Conservation (phyloP, 805 yeast genomes). For the Metschnikowia borealis region DNA sequence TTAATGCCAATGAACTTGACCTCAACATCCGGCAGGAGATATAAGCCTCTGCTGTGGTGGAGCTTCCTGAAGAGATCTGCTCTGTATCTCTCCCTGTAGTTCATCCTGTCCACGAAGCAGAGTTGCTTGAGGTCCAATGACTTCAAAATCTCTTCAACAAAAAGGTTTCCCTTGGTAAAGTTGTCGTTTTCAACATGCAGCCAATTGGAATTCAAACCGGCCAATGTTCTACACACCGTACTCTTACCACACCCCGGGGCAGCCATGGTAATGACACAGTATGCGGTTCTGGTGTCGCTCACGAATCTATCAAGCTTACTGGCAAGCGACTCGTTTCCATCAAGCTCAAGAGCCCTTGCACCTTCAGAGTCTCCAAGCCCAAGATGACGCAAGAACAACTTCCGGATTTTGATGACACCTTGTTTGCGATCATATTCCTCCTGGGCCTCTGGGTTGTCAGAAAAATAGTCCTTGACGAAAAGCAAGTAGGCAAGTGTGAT, state of each 20-base stretch:
- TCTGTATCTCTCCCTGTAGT: slow-evolving; percentile 69
- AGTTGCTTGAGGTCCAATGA: slow-evolving; percentile 35
- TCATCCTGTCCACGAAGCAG: slow-evolving; percentile 79
- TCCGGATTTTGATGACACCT: slow-evolving; percentile 73
- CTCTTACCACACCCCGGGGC: slow-evolving; percentile 96
- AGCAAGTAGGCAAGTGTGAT: slow-evolving; percentile 66
- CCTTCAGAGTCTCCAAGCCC: slow-evolving; percentile 50
- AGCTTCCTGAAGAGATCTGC: slow-evolving; percentile 57
- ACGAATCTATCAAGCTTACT: slow-evolving; percentile 12
- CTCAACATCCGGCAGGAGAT: slow-evolving; percentile 35
- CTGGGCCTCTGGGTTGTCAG: slow-evolving; percentile 42
- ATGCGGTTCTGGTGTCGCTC: slow-evolving; percentile 29
- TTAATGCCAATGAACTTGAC: slow-evolving; percentile 66
- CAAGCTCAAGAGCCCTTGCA: slow-evolving; percentile 50
- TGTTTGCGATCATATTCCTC: slow-evolving; percentile 49
- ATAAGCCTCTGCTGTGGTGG: slow-evolving; percentile 20
- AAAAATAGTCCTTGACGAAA: slow-evolving; percentile 58
- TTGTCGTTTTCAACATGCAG: slow-evolving; percentile 81
- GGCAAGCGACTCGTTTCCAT: slow-evolving; percentile 27
- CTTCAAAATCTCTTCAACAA: slow-evolving; percentile 46
- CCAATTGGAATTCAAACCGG: slow-evolving; percentile 57
- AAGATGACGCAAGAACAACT: slow-evolving; percentile 51
- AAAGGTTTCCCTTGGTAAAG: slow-evolving; percentile 44
- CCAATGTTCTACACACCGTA: slow-evolving; percentile 63
- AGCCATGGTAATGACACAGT: slow-evolving; percentile 75